phyloP scores from a whole-genome alignment of 2,329 filamentous ascomycete species.

The Pseudocercospora eumusae region DNA sequence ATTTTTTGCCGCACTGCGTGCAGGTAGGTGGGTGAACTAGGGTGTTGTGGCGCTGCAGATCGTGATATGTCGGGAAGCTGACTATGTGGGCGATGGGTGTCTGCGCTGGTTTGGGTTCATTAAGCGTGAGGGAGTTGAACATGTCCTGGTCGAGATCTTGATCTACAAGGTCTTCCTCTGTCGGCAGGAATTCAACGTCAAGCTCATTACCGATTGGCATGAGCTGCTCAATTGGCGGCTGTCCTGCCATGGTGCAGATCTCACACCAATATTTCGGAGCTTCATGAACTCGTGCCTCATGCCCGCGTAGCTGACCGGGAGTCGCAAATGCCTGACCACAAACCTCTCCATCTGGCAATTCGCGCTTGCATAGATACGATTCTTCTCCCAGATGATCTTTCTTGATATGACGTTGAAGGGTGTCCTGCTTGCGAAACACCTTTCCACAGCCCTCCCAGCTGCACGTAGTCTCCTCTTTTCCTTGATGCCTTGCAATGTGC shows the following conservation, averaged over 20 bases:
- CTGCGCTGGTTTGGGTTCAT: conserved; percentile 35
- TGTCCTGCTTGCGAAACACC: conserved; percentile 84
- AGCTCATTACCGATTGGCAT: conserved; percentile 23
- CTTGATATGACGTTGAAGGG: conserved; percentile 78
- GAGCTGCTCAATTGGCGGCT: conserved; percentile 11
- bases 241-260: conserved; percentile 58
- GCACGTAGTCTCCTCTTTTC: conserved; percentile 58
- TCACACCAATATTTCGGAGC: conserved; percentile 72
- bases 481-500: conserved; percentile 76
- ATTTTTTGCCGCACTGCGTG: conserved; percentile 70
- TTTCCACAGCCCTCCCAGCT: conserved; percentile 69
- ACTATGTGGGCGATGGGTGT: conserved; percentile 19
- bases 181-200: conserved; percentile 28
- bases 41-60: conserved; percentile 72
- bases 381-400: conserved; percentile 71
- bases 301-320: conserved; percentile 68
- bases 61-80: conserved; percentile 68
- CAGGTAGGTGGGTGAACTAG: conserved; percentile 72
- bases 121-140: conserved; percentile 24
- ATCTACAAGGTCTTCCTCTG: conserved; percentile 23
- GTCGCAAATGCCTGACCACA: conserved; percentile 75
- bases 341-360: conserved; percentile 51
- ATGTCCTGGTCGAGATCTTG: conserved; percentile 21
- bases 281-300: conserved; percentile 68
- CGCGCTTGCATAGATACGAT: conserved; percentile 68